phyloP scores from a whole-genome alignment of 1,284 basidiomycete species.

The Tilletiopsis washingtonensis region DNA sequence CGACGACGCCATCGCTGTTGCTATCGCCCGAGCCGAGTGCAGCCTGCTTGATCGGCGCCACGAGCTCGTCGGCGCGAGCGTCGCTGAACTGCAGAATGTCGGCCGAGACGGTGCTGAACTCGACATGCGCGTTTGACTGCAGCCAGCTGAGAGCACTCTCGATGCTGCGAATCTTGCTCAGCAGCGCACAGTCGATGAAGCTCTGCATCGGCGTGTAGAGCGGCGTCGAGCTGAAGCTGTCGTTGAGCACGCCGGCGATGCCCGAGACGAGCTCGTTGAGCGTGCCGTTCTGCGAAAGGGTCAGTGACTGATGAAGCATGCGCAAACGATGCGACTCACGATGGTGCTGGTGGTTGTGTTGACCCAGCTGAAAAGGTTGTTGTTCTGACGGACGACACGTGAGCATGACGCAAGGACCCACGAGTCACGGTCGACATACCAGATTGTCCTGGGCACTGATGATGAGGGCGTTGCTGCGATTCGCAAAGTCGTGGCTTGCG shows the following conservation, averaged over 20 bases:
- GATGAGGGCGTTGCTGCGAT: slow-evolving; percentile 65
- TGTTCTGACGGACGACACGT: no score
- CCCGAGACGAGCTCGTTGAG: slow-evolving; percentile 52
- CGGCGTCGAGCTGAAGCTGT: slow-evolving; percentile 61
- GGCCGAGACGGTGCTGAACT: slow-evolving; percentile 66
- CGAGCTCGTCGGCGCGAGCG: slow-evolving; percentile 62
- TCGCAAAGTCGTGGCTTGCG: slow-evolving; percentile 63
- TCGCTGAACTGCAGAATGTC: slow-evolving; percentile 68
- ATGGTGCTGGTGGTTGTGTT: slow-evolving; percentile 67
- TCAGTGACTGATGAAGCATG: no score
- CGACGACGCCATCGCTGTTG: slow-evolving; percentile 60
- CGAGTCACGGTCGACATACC: no score
- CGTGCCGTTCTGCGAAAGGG: slow-evolving; percentile 53
- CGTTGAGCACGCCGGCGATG: slow-evolving; percentile 46
- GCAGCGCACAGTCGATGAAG: slow-evolving; percentile 63
- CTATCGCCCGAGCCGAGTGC: slow-evolving; percentile 10
- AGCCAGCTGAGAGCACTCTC: slow-evolving; percentile 85
- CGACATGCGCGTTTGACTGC: slow-evolving; percentile 71
- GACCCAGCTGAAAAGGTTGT: slow-evolving; percentile 73
- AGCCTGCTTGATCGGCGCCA: slow-evolving; percentile 14
- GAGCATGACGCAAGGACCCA: no score
- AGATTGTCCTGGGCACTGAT: slow-evolving; percentile 63
- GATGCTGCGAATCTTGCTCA: slow-evolving; percentile 75
- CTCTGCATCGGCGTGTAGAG: slow-evolving; percentile 26
- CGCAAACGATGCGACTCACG: no score